Conservation (phyloP, 2,329 filamentous ascomycete genomes). For the Fusarium poae region DNA sequence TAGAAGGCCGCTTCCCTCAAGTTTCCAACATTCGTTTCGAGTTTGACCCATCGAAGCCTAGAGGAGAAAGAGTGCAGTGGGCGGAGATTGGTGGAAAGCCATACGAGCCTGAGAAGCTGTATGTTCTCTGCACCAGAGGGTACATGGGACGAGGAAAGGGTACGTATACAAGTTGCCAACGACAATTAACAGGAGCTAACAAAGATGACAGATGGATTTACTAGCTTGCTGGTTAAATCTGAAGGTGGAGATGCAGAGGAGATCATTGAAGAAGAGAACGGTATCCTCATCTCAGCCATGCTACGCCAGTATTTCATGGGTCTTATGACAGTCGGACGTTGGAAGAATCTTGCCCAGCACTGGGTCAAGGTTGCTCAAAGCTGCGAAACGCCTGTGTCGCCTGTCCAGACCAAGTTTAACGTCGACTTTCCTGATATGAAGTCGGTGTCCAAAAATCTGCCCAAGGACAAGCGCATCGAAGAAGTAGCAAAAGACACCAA, state of each 20-base stretch:
- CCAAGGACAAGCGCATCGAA: constrained; percentile 38
- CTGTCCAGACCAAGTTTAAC: constrained; percentile 38
- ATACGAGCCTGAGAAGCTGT: constrained; percentile 73
- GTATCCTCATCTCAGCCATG: constrained; percentile 86
- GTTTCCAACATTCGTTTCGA: constrained; percentile 85
- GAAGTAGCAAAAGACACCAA: constrained; percentile 40
- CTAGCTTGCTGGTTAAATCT: constrained; percentile 77
- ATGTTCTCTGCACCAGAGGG: constrained; percentile 82
- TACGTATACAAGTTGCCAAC: constrained; percentile 38
- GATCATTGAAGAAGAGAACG: constrained; percentile 87
- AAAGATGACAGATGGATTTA: constrained; percentile 75
- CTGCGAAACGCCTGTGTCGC: constrained; percentile 66
- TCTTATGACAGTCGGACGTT: constrained; percentile 82
- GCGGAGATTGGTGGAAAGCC: constrained; percentile 72
- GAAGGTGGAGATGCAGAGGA: constrained; percentile 83
- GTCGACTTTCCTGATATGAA: constrained; percentile 41
- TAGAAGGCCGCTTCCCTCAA: constrained; percentile 87
- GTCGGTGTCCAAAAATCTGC: constrained; percentile 42
- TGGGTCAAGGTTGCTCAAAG: constrained; percentile 75
- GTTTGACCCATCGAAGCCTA: constrained; percentile 73
- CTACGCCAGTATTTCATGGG: constrained; percentile 93
- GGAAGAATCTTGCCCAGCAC: constrained; percentile 79
- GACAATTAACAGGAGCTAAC: constrained; percentile 26
- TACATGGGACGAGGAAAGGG: constrained; percentile 90
- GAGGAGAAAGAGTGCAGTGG: constrained; percentile 72